Base-by-base conservation (phyloP, 306 rosid genomes). In the Vigna angularis region DNA sequence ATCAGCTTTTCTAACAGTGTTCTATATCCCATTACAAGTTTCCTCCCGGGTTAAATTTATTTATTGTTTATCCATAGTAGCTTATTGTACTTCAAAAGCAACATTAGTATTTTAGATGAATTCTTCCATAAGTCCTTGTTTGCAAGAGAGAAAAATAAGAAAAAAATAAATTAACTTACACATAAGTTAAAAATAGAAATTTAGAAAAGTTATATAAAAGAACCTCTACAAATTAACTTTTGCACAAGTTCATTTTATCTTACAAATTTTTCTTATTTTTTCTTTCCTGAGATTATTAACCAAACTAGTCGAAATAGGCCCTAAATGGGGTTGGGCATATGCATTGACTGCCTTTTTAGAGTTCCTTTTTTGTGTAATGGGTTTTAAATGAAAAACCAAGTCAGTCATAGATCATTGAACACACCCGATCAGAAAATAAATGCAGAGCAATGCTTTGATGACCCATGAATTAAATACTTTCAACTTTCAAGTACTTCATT, bases 371-470 rank as follows among this genome's bases (percentile, higher is more conserved):
- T 51, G 11, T n/a, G 2, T 36, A 51, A 32, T 15, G 55, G 55
- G 3, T 15, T 50, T 50, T n/a, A 51, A n/a, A 17, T 51, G 57
- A 12, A 12, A 6, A 51, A 51, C 5, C 57, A 52, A 53, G 59
- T 18, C 1, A 8, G 14, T 53, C 28, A 12, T 55, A 18, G 61
- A 55, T 18, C 5, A 18, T 20, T 14, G 71, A 74, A 67, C 50
- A 73, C 55, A 42, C 9, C 30, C 61, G 10, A 61, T 65, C 52
- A 72, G 57, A 64, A 75, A 80, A 47, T 67, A 69, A 13, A 20
- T 32, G 56, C 49, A 36, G 57, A 66, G 67, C 32, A 49, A 56
- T 65, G 58, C 18, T 72, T 64, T 57, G 74, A 71, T 32, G 66
- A 73, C 58, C 66, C 30, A 79, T 52, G 32, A 0, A 50, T 36